Base-by-base conservation (phyloP, 179 eudicot species). In the Camellia oleifera region DNA sequence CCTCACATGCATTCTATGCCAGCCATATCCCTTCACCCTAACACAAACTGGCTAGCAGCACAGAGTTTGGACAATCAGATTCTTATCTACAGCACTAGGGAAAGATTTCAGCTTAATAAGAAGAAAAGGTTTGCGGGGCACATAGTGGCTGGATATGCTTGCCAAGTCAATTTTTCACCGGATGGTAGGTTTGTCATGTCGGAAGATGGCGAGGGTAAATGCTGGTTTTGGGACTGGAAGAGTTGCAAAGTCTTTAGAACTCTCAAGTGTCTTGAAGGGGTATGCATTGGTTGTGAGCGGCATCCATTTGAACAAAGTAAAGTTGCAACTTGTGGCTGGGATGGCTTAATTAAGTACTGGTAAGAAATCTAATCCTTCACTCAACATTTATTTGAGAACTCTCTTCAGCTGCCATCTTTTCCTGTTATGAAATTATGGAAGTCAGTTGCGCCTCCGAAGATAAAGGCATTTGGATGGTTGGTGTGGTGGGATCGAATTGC, bases 271-370 rank as follows among this genome's bases (percentile, higher is more conserved):
- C 99, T 93, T 54, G 95, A 95, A 18, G 94, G 97, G 57, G 99
- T 93, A 74, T 91, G 95, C 81, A 93, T 95, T 81, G 99, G 99
- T 26, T 79, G 84, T 69, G 94, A 90, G 80, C 92, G 99, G 99
- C 98, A 95, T 89, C 99, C 99, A 1, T 84, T 95, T 87, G 99
- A 95, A 81, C 91, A 88, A 77, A 95, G 99, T 80, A 95, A 92
- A 85, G 99, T 95, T 65, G 99, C 99, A n/a, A 95, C 99, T 72
- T 95, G 99, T 81, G 99, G 99, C 64, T 95, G 99, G 99, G 99
- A 95, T 80, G 99, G 99, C 62, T 84, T 95, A 80, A 95, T 95
- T 81, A 95, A 95, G 65, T 95, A 91, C 82, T 95, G 99, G 99
- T 95, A 77, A 80, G 94, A 18, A 54, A 75, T 69, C 62, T 46